Evolutionary conservation across 75 land plant genomes (phyloP).

Genomic region (Isoetes taiwanensis): DNA sequence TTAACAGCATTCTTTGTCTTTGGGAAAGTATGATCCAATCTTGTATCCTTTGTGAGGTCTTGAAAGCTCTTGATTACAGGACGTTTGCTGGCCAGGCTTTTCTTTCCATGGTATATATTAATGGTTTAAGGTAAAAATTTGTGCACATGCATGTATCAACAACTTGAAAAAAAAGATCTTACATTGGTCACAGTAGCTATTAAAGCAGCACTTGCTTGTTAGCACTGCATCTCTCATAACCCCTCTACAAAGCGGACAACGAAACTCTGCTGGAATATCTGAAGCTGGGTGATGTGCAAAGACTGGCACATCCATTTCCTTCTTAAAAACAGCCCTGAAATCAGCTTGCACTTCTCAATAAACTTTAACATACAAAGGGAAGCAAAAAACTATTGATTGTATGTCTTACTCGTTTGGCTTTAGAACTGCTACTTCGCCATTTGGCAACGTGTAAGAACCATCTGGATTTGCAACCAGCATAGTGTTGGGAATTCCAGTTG

Average conservation of each 20-base stretch:
- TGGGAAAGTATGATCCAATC: no score
- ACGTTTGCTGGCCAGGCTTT: no score
- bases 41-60: no score
- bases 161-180: no score
- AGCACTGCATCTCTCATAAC: constrained; percentile 87
- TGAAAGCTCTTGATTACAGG: no score
- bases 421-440: constrained; percentile 73
- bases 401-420: constrained; percentile 71
- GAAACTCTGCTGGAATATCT: constrained; percentile 71
- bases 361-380: not conserved
- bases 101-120: no score
- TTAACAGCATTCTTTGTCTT: no score
- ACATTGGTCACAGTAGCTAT: constrained; percentile 84
- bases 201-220: constrained; percentile 79
- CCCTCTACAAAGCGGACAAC: constrained; percentile 71
- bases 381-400: no score
- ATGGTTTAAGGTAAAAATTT: no score
- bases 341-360: not conserved
- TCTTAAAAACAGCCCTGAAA: constrained; percentile 84
- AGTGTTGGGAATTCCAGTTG: constrained; percentile 96
- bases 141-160: no score
- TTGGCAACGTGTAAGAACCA: constrained; percentile 87
- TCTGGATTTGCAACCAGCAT: constrained; percentile 86
- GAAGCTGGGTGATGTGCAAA: constrained; percentile 40
- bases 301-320: constrained; percentile 66